These are phyloP conservation scores for Nymphaea colorata DNA, from an alignment of 164 flowering plant species.

Conservation along the genomic window DNA sequence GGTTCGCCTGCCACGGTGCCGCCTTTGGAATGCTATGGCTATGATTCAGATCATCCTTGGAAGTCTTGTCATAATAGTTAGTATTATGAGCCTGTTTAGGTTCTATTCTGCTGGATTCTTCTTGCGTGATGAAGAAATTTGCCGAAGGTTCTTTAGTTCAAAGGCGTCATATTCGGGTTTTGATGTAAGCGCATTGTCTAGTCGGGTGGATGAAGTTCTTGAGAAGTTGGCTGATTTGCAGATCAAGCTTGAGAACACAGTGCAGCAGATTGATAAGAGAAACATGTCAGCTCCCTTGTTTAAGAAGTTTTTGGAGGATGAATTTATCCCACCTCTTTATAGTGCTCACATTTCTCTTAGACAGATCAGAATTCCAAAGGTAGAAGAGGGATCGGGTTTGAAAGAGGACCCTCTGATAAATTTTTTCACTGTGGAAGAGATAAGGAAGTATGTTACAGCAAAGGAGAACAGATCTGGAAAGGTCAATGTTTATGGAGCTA, in stretches of 20 bases:
- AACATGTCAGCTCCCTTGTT: constrained; percentile 35
- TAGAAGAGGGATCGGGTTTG: constrained; percentile 1
- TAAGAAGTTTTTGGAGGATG: constrained; percentile 52
- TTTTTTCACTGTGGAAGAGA: constrained; percentile 60
- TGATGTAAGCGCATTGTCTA: constrained; percentile 40
- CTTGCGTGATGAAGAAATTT: constrained; percentile 50
- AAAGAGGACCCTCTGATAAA: constrained; percentile 53
- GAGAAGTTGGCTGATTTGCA: constrained; percentile 47
- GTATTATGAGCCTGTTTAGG: constrained; percentile 43
- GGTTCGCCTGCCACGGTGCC: constrained; percentile 35
- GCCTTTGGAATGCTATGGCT: constrained; percentile 39
- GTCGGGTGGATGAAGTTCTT: constrained; percentile 60
- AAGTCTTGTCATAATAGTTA: constrained; percentile 54
- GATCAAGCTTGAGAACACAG: constrained; percentile 48
- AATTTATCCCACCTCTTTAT: constrained; percentile 71
- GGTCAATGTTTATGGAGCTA: constrained; percentile 48
- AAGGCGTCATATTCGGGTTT: constrained; percentile 41
- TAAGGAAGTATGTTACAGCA: constrained; percentile 68
- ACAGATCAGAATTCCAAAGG: constrained; percentile 57
- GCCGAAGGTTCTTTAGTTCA: constrained; percentile 42
- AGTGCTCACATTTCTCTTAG: constrained; percentile 66
- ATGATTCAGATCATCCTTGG: constrained; percentile 58
- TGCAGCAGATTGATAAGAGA: constrained; percentile 52
- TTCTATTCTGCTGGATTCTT: constrained; percentile 75
- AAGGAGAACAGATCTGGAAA: constrained; percentile 51